Conservation (phyloP, 2,329 filamentous ascomycete genomes). For the Verticillium albo-atrum region DNA sequence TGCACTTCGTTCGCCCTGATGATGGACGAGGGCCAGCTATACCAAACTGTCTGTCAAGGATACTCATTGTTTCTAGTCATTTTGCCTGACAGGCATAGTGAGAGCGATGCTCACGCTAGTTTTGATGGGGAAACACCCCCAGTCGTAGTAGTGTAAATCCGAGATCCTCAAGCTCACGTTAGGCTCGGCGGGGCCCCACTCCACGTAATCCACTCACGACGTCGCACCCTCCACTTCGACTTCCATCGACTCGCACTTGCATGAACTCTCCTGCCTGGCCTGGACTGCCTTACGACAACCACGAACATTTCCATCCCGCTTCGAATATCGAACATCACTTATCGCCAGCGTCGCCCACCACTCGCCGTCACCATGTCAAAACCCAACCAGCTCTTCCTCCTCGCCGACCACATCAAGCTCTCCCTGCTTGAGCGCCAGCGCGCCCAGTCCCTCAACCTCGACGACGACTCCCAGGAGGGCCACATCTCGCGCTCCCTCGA, state of each 20-base stretch:
- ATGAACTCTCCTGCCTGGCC: background rate
- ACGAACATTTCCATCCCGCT: background rate
- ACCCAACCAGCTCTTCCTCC: constrained; percentile 77
- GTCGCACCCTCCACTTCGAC: background rate
- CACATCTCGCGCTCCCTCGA: constrained; percentile 87
- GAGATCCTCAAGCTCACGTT: background rate
- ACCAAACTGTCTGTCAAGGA: no score
- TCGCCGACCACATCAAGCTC: constrained; percentile 95
- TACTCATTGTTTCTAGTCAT: no score
- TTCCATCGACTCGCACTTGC: no score
- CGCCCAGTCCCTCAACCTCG: constrained; percentile 73
- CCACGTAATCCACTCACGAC: background rate
- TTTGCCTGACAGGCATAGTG: no score
- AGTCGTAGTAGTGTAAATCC: no score
- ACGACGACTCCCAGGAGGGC: constrained; percentile 76
- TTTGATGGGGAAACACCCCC: no score
- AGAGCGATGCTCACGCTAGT: no score
- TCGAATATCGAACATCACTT: background rate
- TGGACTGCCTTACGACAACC: background rate
- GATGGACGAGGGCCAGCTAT: no score
- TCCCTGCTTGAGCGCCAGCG: constrained; percentile 89
- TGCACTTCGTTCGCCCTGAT: no score
- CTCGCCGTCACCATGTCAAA: constrained; percentile 42
- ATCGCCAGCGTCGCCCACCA: background rate
- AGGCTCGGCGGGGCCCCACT: background rate